Evolutionary conservation across 148 eudicot species (phyloP).

Genomic region (Rhododendron kiyosumense): DNA sequence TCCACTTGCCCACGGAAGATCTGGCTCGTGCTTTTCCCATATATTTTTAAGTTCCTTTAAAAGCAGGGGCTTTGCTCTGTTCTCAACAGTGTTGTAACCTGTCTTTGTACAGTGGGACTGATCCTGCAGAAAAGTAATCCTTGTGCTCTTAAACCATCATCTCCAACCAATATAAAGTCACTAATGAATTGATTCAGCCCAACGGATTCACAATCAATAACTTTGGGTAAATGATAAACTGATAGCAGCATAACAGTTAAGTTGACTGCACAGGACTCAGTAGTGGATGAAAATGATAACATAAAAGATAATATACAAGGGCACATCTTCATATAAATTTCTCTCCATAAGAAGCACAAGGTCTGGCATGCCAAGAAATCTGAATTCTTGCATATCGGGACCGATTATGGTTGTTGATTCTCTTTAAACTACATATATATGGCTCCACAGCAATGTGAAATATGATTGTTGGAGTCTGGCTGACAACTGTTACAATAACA

Average conservation of each 20-base stretch:
- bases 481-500: neutral
- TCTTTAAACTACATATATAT: neutral
- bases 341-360: neutral
- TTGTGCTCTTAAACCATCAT: neutral
- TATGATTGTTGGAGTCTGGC: neutral
- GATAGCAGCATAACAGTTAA: neutral
- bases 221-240: neutral
- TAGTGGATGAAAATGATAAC: neutral
- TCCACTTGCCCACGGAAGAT: slow-evolving; percentile 71
- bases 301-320: neutral
- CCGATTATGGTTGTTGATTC: neutral
- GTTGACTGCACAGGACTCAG: neutral
- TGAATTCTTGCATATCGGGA: neutral
- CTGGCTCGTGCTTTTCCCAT: slow-evolving; percentile 47
- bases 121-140: slow-evolving; percentile 42
- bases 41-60: slow-evolving; percentile 68
- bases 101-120: slow-evolving; percentile 75
- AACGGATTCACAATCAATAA: neutral
- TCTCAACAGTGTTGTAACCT: slow-evolving; percentile 46
- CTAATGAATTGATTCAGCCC: slow-evolving; percentile 1
- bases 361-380: neutral
- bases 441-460: neutral
- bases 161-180: neutral
- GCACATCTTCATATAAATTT: neutral
- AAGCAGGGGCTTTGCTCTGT: slow-evolving; percentile 61